Base-by-base conservation (phyloP, 2,329 filamentous ascomycete genomes). In the Aspergillus sp. region DNA sequence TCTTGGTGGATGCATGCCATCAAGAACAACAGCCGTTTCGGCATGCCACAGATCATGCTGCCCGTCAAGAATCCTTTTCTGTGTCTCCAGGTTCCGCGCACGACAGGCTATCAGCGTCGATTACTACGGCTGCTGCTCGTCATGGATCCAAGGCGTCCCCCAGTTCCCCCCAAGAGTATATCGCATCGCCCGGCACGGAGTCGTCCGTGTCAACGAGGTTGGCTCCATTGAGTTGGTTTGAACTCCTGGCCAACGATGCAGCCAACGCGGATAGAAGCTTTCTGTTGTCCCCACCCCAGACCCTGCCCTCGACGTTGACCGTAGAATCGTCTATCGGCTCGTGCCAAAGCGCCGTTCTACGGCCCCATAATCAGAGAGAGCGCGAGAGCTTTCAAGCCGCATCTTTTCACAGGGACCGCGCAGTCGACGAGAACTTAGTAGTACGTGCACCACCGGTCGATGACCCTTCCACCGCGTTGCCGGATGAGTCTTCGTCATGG, bases 151-250 rank as follows among this genome's bases (percentile, higher is more conserved):
- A 38, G n/a, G 42, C 38, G 3, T 48, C 39, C 29, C 52, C 34
- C n/a, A 34, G 26, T 1, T 49, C 51, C 0, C 43, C 43, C 5
- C 46, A 48, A 30, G 49, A 49, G 5, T 52, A 51, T 40, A 48
- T 50, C 3, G 47, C 52, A 4, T 60, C 59, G 9, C 57, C 57
- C n/a, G 57, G 51, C 5, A 67, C 67, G 2, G 54, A 67, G 5
- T 39, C 65, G 8, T 65, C 65, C n/a, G 61, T 44, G 6, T 55
- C 56, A 1, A 52, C 66, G 9, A 68, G 72, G 40, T 63, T 67
- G 9, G 72, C 71, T n/a, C 71, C 72, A 4, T 56, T 73, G 43
- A 67, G 71, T 50, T 76, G 73, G 70, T 75, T 74, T 50, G 72
- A 73, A 42, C 57, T 75, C 2, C 41, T 60, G 28, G 55, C 56